Base-by-base conservation (phyloP, 106 monocot genomes). In the Dactylorhiza incarnata region DNA sequence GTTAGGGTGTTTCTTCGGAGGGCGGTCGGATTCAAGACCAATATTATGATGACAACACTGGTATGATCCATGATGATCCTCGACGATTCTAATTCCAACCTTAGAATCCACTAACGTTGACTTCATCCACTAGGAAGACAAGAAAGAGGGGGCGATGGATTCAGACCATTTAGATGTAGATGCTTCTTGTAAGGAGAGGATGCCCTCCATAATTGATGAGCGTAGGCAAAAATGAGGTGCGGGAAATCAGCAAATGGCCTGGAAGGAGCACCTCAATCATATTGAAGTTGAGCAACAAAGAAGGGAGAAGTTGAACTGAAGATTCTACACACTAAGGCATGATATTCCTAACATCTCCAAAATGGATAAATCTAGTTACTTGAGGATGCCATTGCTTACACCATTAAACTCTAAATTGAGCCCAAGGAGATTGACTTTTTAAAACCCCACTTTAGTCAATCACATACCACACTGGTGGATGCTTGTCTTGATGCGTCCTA, bases 311-410 rank as follows among this genome's bases (percentile, higher is more conserved):
- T 86, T 89, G 9, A 89, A 89, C 74, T 86, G 86, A 79, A 17
- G 89, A 81, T 89, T 89, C 73, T 89, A 86, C 26, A 83, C 89
- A 0, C 70, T 89, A 20, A 71, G 89, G 55, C 86, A 85, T 5
- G 89, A 86, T 11, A 86, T 89, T 17, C 89, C 89, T 24, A 89
- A 89, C 54, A 89, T 89, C 44, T 89, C 89, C 0, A 89, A 89
- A 79, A 89, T 89, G 88, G 88, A 89, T 68, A 89, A 89, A 58
- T 85, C 88, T 89, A 85, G 3, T 76, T 89, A 4, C 79, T 89
- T 5, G 89, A 86, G 0, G 89, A 89, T 37, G 89, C 89, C 77
- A 89, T 89, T 19, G 15, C 89, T 13, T 89, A 89, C 67, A 89
- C 86, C 22, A 89, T 79, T 10, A 85, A 89, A 23, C 75, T 89